phyloP scores from a whole-genome alignment of 2,329 filamentous ascomycete species.

The Ceratocystis huliohia region DNA sequence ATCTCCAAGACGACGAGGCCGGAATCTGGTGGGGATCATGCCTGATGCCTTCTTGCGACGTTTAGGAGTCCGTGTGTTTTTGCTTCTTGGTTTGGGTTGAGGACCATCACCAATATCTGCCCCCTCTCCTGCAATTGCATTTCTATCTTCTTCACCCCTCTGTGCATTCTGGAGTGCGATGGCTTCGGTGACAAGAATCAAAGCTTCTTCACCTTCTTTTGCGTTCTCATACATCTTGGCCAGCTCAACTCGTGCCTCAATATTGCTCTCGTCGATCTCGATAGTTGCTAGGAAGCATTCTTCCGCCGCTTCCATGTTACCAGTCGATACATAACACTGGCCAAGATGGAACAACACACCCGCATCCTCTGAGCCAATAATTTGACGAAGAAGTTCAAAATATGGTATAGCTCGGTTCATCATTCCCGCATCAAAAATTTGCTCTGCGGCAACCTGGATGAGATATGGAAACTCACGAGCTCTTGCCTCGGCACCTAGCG shows the following conservation, averaged over 20 bases:
- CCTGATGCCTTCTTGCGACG: slow-evolving; percentile 49
- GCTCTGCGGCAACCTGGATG: slow-evolving; percentile 52
- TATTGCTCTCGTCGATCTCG: slow-evolving; percentile 55
- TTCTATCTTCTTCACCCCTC: slow-evolving; percentile 54
- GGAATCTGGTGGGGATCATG: slow-evolving; percentile 34
- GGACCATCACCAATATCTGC: slow-evolving; percentile 74
- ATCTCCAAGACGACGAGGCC: slow-evolving; percentile 36
- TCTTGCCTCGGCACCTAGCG: slow-evolving; percentile 6
- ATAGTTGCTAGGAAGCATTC: slow-evolving; percentile 65
- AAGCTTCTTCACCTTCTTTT: slow-evolving; percentile 61
- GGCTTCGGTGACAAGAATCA: slow-evolving; percentile 64
- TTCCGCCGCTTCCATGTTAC: slow-evolving; percentile 56
- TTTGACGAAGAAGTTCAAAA: slow-evolving; percentile 41
- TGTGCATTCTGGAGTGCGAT: slow-evolving; percentile 47
- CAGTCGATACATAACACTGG: slow-evolving; percentile 54
- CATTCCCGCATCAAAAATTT: slow-evolving; percentile 32
- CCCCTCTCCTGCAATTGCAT: slow-evolving; percentile 61
- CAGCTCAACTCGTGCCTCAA: slow-evolving; percentile 65
- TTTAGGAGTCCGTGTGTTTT: slow-evolving; percentile 68
- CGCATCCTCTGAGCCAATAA: slow-evolving; percentile 39
- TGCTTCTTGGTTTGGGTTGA: slow-evolving; percentile 56
- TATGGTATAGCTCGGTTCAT: slow-evolving; percentile 39
- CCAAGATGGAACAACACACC: slow-evolving; percentile 44
- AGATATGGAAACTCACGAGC: slow-evolving; percentile 57
- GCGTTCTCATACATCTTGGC: slow-evolving; percentile 73